These are phyloP conservation scores for Phoenix dactylifera DNA, from an alignment of 176 grass and related monocot genomes.

Conservation along the genomic window DNA sequence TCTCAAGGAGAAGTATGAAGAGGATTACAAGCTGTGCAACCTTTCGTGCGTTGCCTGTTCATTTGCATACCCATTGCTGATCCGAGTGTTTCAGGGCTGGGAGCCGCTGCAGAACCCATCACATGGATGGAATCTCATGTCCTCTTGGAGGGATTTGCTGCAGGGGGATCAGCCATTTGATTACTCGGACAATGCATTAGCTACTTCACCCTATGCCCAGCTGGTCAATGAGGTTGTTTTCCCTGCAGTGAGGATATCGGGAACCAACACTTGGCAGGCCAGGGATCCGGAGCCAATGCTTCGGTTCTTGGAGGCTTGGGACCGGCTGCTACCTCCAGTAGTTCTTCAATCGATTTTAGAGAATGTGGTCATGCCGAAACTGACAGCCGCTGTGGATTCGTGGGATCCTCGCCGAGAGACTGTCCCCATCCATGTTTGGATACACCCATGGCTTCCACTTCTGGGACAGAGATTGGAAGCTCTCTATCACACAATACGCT, in stretches of 20 bases:
- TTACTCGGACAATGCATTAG: slow-evolving; percentile 38
- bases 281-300: slow-evolving; percentile 86
- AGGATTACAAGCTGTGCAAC: slow-evolving; percentile 75
- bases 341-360: slow-evolving; percentile 71
- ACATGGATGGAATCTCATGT: slow-evolving; percentile 59
- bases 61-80: slow-evolving; percentile 50
- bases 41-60: slow-evolving; percentile 58
- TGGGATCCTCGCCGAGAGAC: slow-evolving; percentile 79
- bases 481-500: slow-evolving; percentile 60
- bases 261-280: slow-evolving; percentile 76
- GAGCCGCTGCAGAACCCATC: slow-evolving; percentile 60
- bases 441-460: slow-evolving; percentile 74
- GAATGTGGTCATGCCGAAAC: slow-evolving; percentile 76
- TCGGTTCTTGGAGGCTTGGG: slow-evolving; percentile 64
- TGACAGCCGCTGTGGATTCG: slow-evolving; percentile 57
- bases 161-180: slow-evolving; percentile 68
- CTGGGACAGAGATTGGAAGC: slow-evolving; percentile 52
- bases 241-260: slow-evolving; percentile 63
- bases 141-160: slow-evolving; percentile 56
- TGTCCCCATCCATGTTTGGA: slow-evolving; percentile 59
- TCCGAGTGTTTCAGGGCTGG: slow-evolving; percentile 71
- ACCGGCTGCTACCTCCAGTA: slow-evolving; percentile 42
- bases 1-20: slow-evolving; percentile 38
- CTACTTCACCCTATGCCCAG: slow-evolving; percentile 58
- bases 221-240: slow-evolving; percentile 72